Evolutionary conservation across 2,329 filamentous ascomycete genomes (phyloP).

Genomic region (Calonectria pseudoreteaudii): DNA sequence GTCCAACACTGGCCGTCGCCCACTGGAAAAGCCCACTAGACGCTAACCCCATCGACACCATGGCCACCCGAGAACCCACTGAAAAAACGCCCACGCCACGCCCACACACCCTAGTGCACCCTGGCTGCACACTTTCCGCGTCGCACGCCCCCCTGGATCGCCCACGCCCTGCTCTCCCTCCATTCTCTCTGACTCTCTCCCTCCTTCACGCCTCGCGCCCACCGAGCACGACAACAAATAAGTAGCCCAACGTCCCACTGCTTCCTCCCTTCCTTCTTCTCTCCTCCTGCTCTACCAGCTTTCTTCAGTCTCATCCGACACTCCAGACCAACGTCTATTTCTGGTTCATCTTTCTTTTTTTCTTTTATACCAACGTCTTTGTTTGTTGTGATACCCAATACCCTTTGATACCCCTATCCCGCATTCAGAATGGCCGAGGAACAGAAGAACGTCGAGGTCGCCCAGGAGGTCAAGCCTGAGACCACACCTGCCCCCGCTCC

Average conservation of each 20-base stretch:
- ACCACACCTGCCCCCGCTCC: slow-evolving; percentile 50
- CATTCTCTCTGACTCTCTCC: slow-evolving; percentile 18
- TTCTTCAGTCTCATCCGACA: slow-evolving; percentile 46
- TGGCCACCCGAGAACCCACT: slow-evolving; percentile 9
- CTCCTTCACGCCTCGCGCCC: slow-evolving; percentile 18
- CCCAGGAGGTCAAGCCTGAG: slow-evolving; percentile 62
- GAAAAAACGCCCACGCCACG: slow-evolving; percentile 14
- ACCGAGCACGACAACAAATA: slow-evolving; percentile 49
- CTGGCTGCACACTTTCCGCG: background rate
- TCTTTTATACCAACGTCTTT: slow-evolving; percentile 56
- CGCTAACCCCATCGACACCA: slow-evolving; percentile 18
- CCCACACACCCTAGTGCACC: slow-evolving; percentile 22
- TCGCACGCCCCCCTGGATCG: slow-evolving; percentile 9
- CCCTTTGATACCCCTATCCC: slow-evolving; percentile 53
- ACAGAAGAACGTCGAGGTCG: slow-evolving; percentile 75
- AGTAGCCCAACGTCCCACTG: slow-evolving; percentile 54
- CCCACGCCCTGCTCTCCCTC: slow-evolving; percentile 26
- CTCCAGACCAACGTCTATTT: slow-evolving; percentile 47
- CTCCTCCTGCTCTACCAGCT: slow-evolving; percentile 48
- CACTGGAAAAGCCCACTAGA: slow-evolving; percentile 15
- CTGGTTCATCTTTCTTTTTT: slow-evolving; percentile 51
- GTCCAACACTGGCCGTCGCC: background rate
- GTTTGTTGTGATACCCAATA: slow-evolving; percentile 64
- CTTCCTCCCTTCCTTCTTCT: slow-evolving; percentile 43
- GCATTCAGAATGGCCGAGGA: slow-evolving; percentile 76